Conservation (phyloP, 352 stramenopile genomes). For the Pythium pectinolyticum region DNA sequence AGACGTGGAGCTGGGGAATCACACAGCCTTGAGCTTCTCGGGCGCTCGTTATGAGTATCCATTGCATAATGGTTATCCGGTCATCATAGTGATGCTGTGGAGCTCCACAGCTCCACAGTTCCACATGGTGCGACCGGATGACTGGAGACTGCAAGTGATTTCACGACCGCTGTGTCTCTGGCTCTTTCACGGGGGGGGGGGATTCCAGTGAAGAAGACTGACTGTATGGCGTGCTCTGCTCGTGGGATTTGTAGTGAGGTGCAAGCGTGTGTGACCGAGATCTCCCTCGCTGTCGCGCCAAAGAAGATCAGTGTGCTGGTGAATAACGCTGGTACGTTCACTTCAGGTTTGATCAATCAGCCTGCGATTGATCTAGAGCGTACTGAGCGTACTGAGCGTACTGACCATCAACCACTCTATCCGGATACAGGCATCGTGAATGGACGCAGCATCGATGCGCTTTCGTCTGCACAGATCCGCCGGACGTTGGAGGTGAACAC, state of each 20-base stretch:
- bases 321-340: conserved; percentile 36
- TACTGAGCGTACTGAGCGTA: no score
- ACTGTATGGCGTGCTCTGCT: neutral
- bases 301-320: conserved; percentile 31
- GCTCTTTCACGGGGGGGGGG: neutral
- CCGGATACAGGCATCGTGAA: conserved; percentile 37
- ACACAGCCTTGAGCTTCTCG: no score
- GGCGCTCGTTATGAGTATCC: no score
- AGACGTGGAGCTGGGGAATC: neutral
- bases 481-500: conserved; percentile 39
- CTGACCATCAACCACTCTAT: neutral
- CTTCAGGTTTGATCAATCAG: no score
- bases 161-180: neutral
- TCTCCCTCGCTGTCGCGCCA: conserved; percentile 14
- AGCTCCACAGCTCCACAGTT: no score
- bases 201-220: neutral
- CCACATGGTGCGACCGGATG: neutral
- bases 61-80: no score
- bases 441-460: conserved; percentile 27
- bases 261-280: conserved; percentile 13
- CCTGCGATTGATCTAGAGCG: no score
- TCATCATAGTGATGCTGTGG: no score
- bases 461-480: conserved; percentile 26
- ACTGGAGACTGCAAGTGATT: no score
- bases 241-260: conserved; percentile 25